These are phyloP conservation scores for Ceratorhiza oryzae-sativae DNA, from an alignment of 1,284 basidiomycete species.

Conservation along the genomic window DNA sequence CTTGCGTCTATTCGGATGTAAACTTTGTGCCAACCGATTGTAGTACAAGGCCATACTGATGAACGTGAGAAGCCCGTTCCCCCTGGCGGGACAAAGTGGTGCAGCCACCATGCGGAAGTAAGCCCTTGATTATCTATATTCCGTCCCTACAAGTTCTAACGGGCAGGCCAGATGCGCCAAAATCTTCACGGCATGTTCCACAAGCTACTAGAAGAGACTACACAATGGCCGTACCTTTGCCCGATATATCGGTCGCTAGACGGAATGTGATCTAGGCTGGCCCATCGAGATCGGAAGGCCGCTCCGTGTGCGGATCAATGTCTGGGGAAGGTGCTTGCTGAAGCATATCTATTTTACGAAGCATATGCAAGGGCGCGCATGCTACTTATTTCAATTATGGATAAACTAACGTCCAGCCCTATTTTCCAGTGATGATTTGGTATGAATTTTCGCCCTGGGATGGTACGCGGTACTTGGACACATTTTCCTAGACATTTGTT, in stretches of 20 bases:
- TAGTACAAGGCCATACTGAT: background rate
- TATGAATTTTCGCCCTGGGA: background rate
- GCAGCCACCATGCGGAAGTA: background rate
- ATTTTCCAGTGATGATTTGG: background rate
- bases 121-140: background rate
- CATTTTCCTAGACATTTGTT: background rate
- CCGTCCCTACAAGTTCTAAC: background rate
- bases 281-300: too few relatives aligned
- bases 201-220: background rate
- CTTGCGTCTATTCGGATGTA: background rate
- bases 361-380: background rate
- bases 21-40: background rate
- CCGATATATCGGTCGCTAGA: background rate
- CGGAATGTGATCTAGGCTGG: background rate
- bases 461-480: background rate
- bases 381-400: background rate
- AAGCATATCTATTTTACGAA: background rate
- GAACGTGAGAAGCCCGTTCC: background rate
- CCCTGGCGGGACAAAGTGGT: background rate
- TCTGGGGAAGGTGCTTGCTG: background rate
- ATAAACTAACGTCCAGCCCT: background rate
- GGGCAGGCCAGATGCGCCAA: background rate
- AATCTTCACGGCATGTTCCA: conserved; percentile 1
- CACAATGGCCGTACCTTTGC: background rate
- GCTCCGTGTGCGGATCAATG: background rate